phyloP scores from a whole-genome alignment of 2,329 filamentous ascomycete genomes.

The Exophiala dermatitidis region DNA sequence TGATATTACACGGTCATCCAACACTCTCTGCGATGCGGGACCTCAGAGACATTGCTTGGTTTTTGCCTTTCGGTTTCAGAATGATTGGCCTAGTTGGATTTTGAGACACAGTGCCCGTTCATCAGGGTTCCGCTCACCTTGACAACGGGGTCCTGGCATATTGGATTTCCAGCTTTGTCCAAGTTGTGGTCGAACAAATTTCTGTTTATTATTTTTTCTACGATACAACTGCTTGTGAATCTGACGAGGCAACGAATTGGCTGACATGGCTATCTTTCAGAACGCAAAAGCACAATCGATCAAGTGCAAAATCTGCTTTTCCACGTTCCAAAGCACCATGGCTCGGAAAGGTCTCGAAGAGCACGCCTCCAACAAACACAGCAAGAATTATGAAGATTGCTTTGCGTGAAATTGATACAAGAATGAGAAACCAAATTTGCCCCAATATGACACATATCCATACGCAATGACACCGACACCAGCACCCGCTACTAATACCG shows the following conservation, averaged over 20 bases:
- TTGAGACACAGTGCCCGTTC: neutral
- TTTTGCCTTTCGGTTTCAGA: too few relatives aligned
- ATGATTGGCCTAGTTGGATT: neutral
- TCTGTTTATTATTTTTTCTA: too few relatives aligned
- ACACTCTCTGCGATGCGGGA: neutral
- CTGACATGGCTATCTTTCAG: constrained; percentile 34
- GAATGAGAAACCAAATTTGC: neutral
- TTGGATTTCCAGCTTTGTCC: neutral
- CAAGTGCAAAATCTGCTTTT: constrained; percentile 69
- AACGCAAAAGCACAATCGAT: constrained; percentile 69
- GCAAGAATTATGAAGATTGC: constrained; percentile 62
- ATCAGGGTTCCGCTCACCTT: too few relatives aligned
- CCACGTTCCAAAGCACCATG: constrained; percentile 71
- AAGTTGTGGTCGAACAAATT: too few relatives aligned
- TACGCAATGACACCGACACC: neutral
- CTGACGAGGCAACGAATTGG: too few relatives aligned
- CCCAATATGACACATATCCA: too few relatives aligned
- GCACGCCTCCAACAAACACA: constrained; percentile 69
- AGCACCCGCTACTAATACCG: neutral
- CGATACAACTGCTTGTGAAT: too few relatives aligned
- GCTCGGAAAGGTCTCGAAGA: constrained; percentile 63
- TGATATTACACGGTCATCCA: neutral
- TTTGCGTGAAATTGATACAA: constrained; percentile 43
- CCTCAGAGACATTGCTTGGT: too few relatives aligned
- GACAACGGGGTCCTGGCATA: too few relatives aligned